phyloP scores from a whole-genome alignment of 2,329 filamentous ascomycete genomes.

The Sphaerulina musiva region DNA sequence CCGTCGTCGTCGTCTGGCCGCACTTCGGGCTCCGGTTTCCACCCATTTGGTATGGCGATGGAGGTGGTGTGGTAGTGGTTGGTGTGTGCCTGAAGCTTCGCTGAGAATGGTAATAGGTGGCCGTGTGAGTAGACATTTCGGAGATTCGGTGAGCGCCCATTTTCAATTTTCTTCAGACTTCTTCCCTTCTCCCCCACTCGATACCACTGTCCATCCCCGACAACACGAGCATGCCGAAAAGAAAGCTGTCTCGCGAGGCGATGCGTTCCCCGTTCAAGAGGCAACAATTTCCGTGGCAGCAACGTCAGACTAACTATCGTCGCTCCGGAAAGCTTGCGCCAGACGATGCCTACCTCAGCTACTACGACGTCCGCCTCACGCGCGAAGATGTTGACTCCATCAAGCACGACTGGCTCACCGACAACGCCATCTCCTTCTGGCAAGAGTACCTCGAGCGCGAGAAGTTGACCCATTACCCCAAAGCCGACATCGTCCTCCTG shows the following conservation, averaged over 20 bases:
- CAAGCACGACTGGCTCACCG: slow-evolving; percentile 90
- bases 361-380: slow-evolving; percentile 62
- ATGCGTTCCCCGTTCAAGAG: neutral
- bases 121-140: slow-evolving; percentile 45
- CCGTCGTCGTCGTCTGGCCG: slow-evolving; percentile 13
- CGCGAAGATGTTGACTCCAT: slow-evolving; percentile 83
- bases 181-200: neutral
- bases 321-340: slow-evolving; percentile 44
- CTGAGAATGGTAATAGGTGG: neutral
- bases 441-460: slow-evolving; percentile 94
- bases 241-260: neutral
- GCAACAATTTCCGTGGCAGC: neutral
- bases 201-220: neutral
- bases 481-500: slow-evolving; percentile 81
- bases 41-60: slow-evolving; percentile 42
- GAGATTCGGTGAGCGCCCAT: slow-evolving; percentile 41
- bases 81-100: neutral
- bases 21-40: slow-evolving; percentile 38
- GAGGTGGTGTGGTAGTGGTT: neutral
- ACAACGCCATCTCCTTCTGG: slow-evolving; percentile 98
- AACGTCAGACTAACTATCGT: slow-evolving; percentile 3
- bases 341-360: slow-evolving; percentile 64
- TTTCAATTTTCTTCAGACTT: neutral
- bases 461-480: slow-evolving; percentile 69
- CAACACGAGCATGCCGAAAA: neutral